phyloP scores from a whole-genome alignment of 1,284 basidiomycete genomes.

The Melampsora americana region DNA sequence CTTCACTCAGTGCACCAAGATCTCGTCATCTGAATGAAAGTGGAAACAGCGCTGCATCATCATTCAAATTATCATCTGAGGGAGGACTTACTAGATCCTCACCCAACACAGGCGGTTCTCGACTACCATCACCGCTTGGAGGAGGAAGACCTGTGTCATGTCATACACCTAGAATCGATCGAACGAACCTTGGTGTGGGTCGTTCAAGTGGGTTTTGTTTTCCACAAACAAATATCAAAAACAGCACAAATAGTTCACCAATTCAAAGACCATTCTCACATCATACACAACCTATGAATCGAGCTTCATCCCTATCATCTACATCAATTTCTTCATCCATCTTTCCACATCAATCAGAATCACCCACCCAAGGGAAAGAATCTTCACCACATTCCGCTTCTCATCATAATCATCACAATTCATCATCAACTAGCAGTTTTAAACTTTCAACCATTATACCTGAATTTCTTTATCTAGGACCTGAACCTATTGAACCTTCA shows the following conservation, averaged over 20 bases:
- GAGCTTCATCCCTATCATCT: neutral
- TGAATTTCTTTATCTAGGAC: conserved; percentile 82
- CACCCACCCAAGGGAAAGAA: neutral
- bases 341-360: neutral
- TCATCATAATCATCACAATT: no score
- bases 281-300: conserved; percentile 1
- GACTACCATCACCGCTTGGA: no score
- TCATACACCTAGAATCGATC: no score
- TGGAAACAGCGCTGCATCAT: neutral
- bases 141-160: no score
- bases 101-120: no score
- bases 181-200: no score
- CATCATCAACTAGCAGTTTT: conserved; percentile 61
- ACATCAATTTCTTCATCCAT: neutral
- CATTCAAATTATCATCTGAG: no score
- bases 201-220: no score
- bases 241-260: neutral
- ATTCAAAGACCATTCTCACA: neutral
- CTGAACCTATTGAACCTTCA: conserved; percentile 70
- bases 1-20: conserved; percentile 14
- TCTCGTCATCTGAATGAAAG: neutral
- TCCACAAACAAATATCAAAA: no score
- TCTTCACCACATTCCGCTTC: no score
- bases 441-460: conserved; percentile 82
- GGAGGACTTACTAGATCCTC: no score